phyloP scores from a whole-genome alignment of 306 rosid species.

The Purshia tridentata region DNA sequence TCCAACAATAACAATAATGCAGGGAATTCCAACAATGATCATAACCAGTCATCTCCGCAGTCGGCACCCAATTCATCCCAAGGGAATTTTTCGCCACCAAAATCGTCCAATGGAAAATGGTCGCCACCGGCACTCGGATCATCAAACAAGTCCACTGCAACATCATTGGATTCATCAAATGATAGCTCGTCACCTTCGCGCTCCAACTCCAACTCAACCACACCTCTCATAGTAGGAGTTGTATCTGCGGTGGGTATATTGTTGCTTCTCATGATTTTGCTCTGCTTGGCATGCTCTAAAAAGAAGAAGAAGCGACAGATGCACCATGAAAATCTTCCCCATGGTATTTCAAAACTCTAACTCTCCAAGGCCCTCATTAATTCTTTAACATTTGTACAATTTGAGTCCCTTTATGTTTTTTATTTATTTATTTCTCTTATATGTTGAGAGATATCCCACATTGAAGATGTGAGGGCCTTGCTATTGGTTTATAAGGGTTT shows the following conservation, averaged over 20 bases:
- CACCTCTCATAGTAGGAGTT: conserved; percentile 45
- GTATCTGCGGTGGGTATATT: conserved; percentile 49
- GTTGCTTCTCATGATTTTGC: conserved; percentile 31
- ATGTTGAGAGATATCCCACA: too few relatives aligned
- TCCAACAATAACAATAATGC: not conserved
- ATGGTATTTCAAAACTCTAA: conserved; percentile 22
- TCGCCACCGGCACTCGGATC: not conserved
- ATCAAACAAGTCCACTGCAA: not conserved
- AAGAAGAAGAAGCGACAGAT: conserved; percentile 41
- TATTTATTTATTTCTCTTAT: not conserved
- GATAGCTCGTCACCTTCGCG: not conserved
- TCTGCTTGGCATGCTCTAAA: conserved; percentile 30
- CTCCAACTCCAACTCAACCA: not conserved
- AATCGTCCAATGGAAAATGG: not conserved
- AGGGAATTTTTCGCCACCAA: conserved; percentile 9
- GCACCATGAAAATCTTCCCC: conserved; percentile 30
- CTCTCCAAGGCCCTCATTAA: not conserved
- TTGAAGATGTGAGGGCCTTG: too few relatives aligned
- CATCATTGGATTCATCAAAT: not conserved
- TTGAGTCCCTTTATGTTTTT: not conserved
- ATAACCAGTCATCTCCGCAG: not conserved
- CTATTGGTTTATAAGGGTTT: too few relatives aligned
- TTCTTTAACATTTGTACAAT: not conserved
- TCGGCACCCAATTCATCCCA: not conserved
- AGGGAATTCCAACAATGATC: not conserved